Evolutionary conservation across 495 filamentous ascomycete genomes (phyloP).

Genomic region (Glarea lozoyensis): DNA sequence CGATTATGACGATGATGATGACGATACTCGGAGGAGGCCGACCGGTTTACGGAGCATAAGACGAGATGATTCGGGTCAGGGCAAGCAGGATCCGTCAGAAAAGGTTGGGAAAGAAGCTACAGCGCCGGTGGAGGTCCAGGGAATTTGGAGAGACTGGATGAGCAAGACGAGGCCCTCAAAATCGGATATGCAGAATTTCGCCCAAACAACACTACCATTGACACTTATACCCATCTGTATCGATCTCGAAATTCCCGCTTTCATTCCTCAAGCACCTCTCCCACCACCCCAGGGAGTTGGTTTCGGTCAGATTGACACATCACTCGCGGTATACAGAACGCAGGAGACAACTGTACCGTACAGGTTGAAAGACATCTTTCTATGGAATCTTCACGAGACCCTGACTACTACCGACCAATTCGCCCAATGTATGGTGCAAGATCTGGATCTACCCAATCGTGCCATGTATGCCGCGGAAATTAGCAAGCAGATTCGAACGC

Average conservation of each 20-base stretch:
- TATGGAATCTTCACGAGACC: constrained; percentile 97
- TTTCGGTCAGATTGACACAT: constrained; percentile 44
- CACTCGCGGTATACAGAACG: constrained; percentile 62
- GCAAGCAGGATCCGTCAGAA: constrained; percentile 52
- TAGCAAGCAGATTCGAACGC: constrained; percentile 85
- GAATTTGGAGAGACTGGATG: constrained; percentile 94
- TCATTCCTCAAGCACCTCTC: constrained; percentile 64
- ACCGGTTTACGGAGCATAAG: constrained; percentile 78
- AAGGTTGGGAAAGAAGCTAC: constrained; percentile 79
- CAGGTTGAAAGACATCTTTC: constrained; percentile 82
- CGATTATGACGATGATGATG: constrained; percentile 90
- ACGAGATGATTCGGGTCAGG: constrained; percentile 61
- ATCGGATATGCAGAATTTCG: constrained; percentile 68
- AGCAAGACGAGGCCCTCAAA: constrained; percentile 46
- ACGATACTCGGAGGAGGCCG: constrained; percentile 65
- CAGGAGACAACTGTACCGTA: constrained; percentile 74
- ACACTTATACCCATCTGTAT: constrained; percentile 94
- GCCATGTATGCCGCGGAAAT: constrained; percentile 62
- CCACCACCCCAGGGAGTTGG: constrained; percentile 50
- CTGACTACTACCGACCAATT: constrained; percentile 93
- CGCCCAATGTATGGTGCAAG: constrained; percentile 80
- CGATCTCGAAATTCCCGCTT: constrained; percentile 81
- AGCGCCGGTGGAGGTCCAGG: constrained; percentile 74
- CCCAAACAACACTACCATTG: constrained; percentile 76
- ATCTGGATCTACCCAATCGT: constrained; percentile 81